Conservation (phyloP, 2,329 filamentous ascomycete species). For the Talaromyces sp. region DNA sequence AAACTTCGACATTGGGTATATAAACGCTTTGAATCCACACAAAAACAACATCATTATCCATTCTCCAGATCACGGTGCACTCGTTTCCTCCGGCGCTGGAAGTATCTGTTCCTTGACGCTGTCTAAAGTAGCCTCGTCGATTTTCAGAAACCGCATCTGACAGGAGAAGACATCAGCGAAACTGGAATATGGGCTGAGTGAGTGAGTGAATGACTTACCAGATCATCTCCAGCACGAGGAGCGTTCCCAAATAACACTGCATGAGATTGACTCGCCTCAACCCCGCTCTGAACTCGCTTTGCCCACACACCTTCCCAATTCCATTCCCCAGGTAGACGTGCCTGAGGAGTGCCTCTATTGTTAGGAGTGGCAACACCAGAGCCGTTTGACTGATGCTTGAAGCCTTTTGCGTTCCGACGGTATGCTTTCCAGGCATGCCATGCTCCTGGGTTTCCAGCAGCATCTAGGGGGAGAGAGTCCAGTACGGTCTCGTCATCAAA, state of each 20-base stretch:
- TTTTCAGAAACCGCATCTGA: slow-evolving; percentile 35
- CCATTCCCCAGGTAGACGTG: slow-evolving; percentile 72
- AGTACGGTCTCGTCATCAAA: slow-evolving; percentile 75
- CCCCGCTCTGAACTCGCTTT: slow-evolving; percentile 72
- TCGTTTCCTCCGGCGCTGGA: slow-evolving; percentile 12
- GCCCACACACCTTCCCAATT: slow-evolving; percentile 99
- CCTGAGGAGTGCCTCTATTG: slow-evolving; percentile 41
- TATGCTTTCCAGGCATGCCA: slow-evolving; percentile 90
- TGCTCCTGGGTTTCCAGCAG: slow-evolving; percentile 81
- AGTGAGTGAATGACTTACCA: slow-evolving; percentile 49
- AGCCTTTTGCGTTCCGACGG: slow-evolving; percentile 41
- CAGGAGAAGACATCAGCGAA: neutral
- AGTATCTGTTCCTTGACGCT: slow-evolving; percentile 33
- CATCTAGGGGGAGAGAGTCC: slow-evolving; percentile 71
- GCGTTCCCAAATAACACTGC: slow-evolving; percentile 67
- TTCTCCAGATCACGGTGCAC: neutral
- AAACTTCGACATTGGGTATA: neutral
- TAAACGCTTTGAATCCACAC: neutral
- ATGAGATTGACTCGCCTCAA: slow-evolving; percentile 73
- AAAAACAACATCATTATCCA: neutral
- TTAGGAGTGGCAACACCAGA: slow-evolving; percentile 8
- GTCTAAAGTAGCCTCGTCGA: slow-evolving; percentile 26
- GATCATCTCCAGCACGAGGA: slow-evolving; percentile 56
- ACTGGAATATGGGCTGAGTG: slow-evolving; percentile 8
- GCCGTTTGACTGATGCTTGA: slow-evolving; percentile 12